Evolutionary conservation across 768 basidiomycete species (phyloP).

Genomic region (Podaxis sp.): DNA sequence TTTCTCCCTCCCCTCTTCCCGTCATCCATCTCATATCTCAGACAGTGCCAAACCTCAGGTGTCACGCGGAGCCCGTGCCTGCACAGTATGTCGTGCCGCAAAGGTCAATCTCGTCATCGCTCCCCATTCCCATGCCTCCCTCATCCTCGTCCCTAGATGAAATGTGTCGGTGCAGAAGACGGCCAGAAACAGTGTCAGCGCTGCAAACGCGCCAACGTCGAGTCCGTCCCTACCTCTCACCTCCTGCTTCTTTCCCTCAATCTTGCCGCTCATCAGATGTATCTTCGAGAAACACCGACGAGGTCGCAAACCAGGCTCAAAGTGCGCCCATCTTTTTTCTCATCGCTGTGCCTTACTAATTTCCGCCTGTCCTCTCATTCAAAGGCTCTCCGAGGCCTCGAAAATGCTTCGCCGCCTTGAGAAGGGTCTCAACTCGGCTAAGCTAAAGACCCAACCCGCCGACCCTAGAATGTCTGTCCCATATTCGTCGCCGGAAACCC

Average conservation of each 20-base stretch:
- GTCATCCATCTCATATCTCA: slow-evolving; percentile 10
- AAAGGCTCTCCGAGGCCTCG: slow-evolving; percentile 81
- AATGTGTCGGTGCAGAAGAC: slow-evolving; percentile 88
- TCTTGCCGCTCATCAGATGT: slow-evolving; percentile 46
- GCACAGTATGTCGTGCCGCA: slow-evolving; percentile 81
- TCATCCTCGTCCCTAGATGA: slow-evolving; percentile 59
- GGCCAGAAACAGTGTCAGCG: slow-evolving; percentile 80
- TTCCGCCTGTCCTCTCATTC: slow-evolving; percentile 10
- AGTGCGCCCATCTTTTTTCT: slow-evolving; percentile 43
- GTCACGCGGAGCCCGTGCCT: slow-evolving; percentile 61
- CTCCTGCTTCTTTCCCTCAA: slow-evolving; percentile 15
- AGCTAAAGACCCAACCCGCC: slow-evolving; percentile 60
- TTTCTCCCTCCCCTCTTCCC: slow-evolving; percentile 9
- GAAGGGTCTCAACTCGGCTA: slow-evolving; percentile 76
- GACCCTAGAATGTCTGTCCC: slow-evolving; percentile 32
- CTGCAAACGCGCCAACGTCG: slow-evolving; percentile 76
- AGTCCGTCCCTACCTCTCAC: slow-evolving; percentile 43
- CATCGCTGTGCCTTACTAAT: slow-evolving; percentile 11
- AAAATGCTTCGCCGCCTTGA: slow-evolving; percentile 87
- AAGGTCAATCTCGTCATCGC: slow-evolving; percentile 48
- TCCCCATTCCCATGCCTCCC: slow-evolving; percentile 18
- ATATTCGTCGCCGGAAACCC: slow-evolving; percentile 30
- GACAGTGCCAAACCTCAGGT: slow-evolving; percentile 45
- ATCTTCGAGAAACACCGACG: slow-evolving; percentile 88
- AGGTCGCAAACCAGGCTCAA: slow-evolving; percentile 87